Base-by-base conservation (phyloP, 164 flowering plant species). In the Berberis vulgaris region DNA sequence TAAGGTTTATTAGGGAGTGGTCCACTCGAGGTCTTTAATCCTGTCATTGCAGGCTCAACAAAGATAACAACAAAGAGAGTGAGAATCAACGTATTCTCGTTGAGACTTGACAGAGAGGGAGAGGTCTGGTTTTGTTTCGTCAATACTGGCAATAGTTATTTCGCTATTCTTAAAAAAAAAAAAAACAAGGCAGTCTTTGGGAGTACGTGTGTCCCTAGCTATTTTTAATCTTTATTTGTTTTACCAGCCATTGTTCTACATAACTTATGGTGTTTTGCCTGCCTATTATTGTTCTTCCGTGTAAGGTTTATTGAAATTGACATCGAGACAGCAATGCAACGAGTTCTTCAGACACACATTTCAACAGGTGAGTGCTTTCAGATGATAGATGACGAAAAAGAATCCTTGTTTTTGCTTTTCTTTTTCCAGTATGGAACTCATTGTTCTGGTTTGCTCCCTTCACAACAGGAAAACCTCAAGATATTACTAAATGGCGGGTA, bases 401-500 rank as follows among this genome's bases (percentile, higher is more conserved):
- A n/a, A 41, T 57, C 39, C 1, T n/a, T 5, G 54, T 5, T n/a
- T 52, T 12, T 52, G 5, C 10, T 9, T 52, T 52, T 26, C 3
- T 12, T 52, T 11, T 52, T 52, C 4, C 9, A 6, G 2, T 47
- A 7, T 47, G 7, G 10, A 47, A 47, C 7, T 6, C 9, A 7
- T 6, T 6, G 50, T 47, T 38, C 41, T 5, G 60, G 0, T 7
- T 58, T 41, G 50, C 6, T 69, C 8, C 41, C 12, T 69, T 58
- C 41, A 6, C 13, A 2, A 26, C 70, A 88, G 97, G 96, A 61
- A 88, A 81, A 70, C 71, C 89, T 55, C 86, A 82, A 7, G 93
- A 94, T 67, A 78, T 79, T 63, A 97, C 98, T 49, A 79, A 85
- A 71, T 83, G 86, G 89, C 77, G 96, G 87, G 98, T 94, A 87